Conservation (phyloP, 2,329 filamentous ascomycete species). For the Aspergillus spinulosporus region DNA sequence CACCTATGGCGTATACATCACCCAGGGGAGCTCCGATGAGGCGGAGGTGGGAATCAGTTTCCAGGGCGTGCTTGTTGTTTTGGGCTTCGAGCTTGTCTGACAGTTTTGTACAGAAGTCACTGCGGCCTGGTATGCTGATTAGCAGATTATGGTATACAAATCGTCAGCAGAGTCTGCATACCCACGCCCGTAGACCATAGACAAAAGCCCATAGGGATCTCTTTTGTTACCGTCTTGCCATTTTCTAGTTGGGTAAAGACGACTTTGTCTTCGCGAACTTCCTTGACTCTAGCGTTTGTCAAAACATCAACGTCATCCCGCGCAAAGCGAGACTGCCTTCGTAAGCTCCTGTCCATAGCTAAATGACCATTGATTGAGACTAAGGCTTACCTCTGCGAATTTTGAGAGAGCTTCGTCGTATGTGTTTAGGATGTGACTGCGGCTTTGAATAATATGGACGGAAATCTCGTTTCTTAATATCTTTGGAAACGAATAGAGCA, state of each 20-base stretch:
- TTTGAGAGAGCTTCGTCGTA: conserved; percentile 93
- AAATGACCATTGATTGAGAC: not conserved
- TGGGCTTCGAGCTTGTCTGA: conserved; percentile 76
- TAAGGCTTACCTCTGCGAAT: conserved; percentile 70
- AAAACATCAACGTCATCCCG: conserved; percentile 89
- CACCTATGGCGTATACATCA: conserved; percentile 94
- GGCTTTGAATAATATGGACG: conserved; percentile 92
- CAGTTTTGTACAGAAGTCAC: conserved; percentile 73
- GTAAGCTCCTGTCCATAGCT: conserved; percentile 15
- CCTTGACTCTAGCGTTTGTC: conserved; percentile 89
- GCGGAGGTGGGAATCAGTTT: conserved; percentile 91
- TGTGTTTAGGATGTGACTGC: conserved; percentile 93
- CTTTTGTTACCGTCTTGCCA: conserved; percentile 77
- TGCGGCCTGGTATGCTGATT: conserved; percentile 58
- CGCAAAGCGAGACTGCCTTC: conserved; percentile 67
- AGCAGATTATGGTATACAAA: conserved; percentile 11
- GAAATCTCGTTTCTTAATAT: conserved; percentile 97
- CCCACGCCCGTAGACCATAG: conserved; percentile 93
- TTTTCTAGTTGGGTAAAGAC: conserved; percentile 82
- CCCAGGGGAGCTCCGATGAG: conserved; percentile 85
- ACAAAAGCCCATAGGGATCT: conserved; percentile 93
- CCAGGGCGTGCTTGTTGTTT: conserved; percentile 85
- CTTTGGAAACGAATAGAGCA: conserved; percentile 78
- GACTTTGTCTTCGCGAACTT: conserved; percentile 80
- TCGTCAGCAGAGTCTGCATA: conserved; percentile 28